Evolutionary conservation across 2,329 filamentous ascomycete species (phyloP).

Genomic region (Cladosporium halotolerans): DNA sequence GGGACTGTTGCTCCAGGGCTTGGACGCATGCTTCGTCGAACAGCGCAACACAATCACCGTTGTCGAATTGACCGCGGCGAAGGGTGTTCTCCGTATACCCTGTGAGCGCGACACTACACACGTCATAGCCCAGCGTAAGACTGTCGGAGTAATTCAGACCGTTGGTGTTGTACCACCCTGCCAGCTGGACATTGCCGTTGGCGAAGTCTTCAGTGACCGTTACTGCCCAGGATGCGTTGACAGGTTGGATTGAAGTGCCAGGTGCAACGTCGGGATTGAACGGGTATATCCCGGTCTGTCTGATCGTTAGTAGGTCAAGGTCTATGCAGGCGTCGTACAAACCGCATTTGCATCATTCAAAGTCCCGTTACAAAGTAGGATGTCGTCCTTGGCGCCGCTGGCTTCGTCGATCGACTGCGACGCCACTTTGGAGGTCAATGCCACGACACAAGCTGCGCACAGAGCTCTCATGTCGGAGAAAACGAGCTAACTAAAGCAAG

Average conservation of each 20-base stretch:
- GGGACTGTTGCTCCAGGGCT: not conserved
- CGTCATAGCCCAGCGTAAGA: not conserved
- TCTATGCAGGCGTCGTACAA: not conserved
- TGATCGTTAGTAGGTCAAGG: not conserved
- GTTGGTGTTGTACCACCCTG: not conserved
- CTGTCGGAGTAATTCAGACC: not conserved
- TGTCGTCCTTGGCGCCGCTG: not conserved
- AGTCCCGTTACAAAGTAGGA: not conserved
- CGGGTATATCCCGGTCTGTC: not conserved
- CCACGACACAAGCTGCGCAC: no score
- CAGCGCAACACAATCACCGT: not conserved
- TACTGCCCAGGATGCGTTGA: not conserved
- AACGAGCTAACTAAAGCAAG: no score
- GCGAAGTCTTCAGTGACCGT: not conserved
- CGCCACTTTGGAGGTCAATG: no score
- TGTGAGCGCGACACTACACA: not conserved
- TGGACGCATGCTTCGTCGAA: not conserved
- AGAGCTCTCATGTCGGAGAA: no score
- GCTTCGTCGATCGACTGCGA: no score
- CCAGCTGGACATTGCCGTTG: not conserved
- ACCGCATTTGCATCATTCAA: not conserved
- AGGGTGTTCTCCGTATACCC: not conserved
- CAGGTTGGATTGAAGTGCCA: not conserved
- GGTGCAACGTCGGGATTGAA: not conserved
- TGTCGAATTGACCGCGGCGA: not conserved